These are phyloP conservation scores for Alternaria conjuncta DNA, from an alignment of 2,329 filamentous ascomycete genomes.

Conservation along the genomic window DNA sequence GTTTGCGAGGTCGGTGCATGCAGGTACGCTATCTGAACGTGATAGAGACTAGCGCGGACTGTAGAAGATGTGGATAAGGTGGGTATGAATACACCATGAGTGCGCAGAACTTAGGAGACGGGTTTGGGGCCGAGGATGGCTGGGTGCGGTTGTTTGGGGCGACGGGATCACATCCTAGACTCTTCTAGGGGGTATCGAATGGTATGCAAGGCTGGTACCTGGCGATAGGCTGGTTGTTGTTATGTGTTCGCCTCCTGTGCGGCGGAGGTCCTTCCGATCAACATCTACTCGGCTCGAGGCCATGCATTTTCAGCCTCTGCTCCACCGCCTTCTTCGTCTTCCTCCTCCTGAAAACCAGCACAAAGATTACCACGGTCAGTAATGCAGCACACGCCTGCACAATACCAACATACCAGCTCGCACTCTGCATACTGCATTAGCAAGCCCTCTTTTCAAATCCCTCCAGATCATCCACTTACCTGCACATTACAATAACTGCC, in stretches of 20 bases:
- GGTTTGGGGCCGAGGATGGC: neutral
- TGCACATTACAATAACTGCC: slow-evolving; percentile 46
- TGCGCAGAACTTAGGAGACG: neutral
- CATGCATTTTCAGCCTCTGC: neutral
- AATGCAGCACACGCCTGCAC: slow-evolving; percentile 41
- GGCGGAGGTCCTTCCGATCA: neutral
- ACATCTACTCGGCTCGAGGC: neutral
- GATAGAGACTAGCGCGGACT: neutral
- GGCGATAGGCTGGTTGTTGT: neutral
- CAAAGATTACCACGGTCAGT: slow-evolving; percentile 38
- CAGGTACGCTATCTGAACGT: neutral
- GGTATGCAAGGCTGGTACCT: neutral
- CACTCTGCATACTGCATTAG: slow-evolving; percentile 29
- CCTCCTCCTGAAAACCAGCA: slow-evolving; percentile 35
- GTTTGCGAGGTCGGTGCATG: neutral
- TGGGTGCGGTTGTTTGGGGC: neutral
- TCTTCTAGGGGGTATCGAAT: neutral
- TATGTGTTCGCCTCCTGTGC: neutral
- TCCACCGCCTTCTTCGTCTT: slow-evolving; percentile 38
- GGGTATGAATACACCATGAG: neutral
- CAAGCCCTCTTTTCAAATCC: neutral
- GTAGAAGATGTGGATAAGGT: neutral
- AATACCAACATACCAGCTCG: slow-evolving; percentile 46
- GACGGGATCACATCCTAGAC: neutral
- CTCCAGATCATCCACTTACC: slow-evolving; percentile 20